A percentile compares a stretch with the other conserved stretches of the same genome.
Conservation (phyloP, 2,329 filamentous ascomycete genomes). For the Cladophialophora exuberans region DNA sequence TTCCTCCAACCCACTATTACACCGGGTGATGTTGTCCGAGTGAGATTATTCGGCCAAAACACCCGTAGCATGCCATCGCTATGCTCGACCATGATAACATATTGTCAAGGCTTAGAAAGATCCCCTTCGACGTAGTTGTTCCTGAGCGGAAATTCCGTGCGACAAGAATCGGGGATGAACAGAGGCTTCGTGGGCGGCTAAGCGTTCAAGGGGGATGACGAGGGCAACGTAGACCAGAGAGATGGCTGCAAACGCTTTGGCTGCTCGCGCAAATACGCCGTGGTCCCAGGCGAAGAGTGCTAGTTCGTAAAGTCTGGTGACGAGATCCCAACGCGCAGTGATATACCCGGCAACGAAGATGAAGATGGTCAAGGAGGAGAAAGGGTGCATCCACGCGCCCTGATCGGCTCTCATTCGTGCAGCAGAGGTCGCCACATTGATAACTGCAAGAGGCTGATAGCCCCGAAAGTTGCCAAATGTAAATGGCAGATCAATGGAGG, state of each 20-base stretch:
- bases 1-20: conserved; percentile 96
- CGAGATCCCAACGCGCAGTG: conserved; percentile 97
- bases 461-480: too few species aligned
- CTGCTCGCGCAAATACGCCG: conserved; percentile 89
- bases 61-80: conserved; percentile 89
- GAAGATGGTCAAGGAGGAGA: conserved; percentile 90
- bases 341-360: conserved; percentile 99
- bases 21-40: conserved; percentile 71
- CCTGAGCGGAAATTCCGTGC: conserved; percentile 86
- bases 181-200: conserved; percentile 75
- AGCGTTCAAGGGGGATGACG: conserved; percentile 78
- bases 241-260: conserved; percentile 81
- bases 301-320: conserved; percentile 94
- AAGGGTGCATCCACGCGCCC: conserved; percentile 77
- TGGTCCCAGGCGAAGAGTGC: conserved; percentile 98
- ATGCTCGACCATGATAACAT: conserved; percentile 66
- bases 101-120: conserved; percentile 72
- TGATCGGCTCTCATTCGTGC: conserved; percentile 7
- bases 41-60: conserved; percentile 94
- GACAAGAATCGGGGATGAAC: conserved; percentile 77
- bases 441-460: not conserved
- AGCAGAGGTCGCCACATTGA: not conserved
- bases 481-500: too few species aligned
- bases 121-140: conserved; percentile 90
- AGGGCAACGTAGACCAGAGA: conserved; percentile 84